Evolutionary conservation across 306 rosid genomes (phyloP), one percentile per base, ranked within the genome.

Genomic region (Cyclanthera cordifolia): DNA sequence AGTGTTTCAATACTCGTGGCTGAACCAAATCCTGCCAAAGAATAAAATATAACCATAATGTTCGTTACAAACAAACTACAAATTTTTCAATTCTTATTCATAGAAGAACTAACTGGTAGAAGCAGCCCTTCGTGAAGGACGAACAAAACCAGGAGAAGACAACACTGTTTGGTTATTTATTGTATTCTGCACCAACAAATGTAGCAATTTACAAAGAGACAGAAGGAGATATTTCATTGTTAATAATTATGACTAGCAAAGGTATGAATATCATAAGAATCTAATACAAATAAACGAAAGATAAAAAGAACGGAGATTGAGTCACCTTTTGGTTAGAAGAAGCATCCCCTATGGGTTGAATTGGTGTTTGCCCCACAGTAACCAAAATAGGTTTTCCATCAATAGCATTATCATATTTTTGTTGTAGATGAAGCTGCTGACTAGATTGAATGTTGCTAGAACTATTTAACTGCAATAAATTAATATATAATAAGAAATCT

Each of bases 1-100:
- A 88, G 84, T 8, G 99, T 94, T 74, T 90, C 99, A 64, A 94
- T 94, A 81, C 85, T 94, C 85, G 90, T 81, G 73, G 97, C 96
- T 73, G 99, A 86, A 58, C 99, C 99, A 84, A 94, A 94, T 80
- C 87, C 99, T 94, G 81, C 48, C 41, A 66, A 28, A 56, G 75
- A 39, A 24, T 25, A 24, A 46, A 41, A 25, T 53, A 25, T 27
- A 47, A 51, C 39, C 54, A 73, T 60, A n/a, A 56, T 75, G 30
- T 64, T 54, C 52, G 56, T 56, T 69, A 57, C 67, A 37, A 34
- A 65, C 49, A 68, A 72, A 74, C 63, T 70, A 55, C 47, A 71
- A 67, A n/a, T 19, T 67, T 77, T 32, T 61, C 12, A 71, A 61
- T 43, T 19, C 74, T 53, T 37, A 24, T 25, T 19, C 47, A 65